Percentiles rank a stretch among this genome's conserved stretches.
Evolutionary conservation across 257 asterid genomes (phyloP).

Genomic region (Penstemon eatonii): DNA sequence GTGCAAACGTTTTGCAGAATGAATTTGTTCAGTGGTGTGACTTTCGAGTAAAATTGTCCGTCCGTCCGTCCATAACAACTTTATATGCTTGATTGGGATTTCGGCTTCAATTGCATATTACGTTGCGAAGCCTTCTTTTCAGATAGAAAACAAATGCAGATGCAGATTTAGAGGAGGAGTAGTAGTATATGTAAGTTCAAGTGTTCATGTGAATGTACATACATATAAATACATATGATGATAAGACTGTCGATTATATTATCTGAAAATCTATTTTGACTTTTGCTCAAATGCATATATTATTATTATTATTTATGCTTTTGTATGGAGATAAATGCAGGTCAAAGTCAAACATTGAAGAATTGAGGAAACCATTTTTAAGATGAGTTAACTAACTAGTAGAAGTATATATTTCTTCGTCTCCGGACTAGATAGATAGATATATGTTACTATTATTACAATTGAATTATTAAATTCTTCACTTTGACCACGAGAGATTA

Average conservation of each 20-base stretch:
- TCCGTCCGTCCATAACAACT: background rate
- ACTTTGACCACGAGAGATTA: too few relatives aligned
- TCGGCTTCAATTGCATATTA: background rate
- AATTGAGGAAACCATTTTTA: too few relatives aligned
- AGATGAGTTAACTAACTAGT: too few relatives aligned
- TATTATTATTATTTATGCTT: background rate
- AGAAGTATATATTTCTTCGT: too few relatives aligned
- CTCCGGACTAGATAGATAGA: too few relatives aligned
- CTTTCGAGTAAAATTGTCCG: background rate
- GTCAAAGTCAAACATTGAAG: background rate
- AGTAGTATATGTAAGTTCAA: background rate
- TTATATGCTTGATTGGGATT: constrained; percentile 4
- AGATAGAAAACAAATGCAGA: constrained; percentile 1
- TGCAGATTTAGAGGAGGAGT: background rate
- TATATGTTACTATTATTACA: too few relatives aligned
- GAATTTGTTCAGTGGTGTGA: constrained; percentile 16
- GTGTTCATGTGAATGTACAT: constrained; percentile 22
- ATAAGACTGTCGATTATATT: background rate
- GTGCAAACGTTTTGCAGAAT: background rate
- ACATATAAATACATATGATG: background rate
- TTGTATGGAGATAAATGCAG: background rate
- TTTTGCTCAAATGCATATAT: background rate
- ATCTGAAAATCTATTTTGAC: background rate
- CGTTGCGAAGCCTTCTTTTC: background rate
- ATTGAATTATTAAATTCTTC: too few relatives aligned